Evolutionary conservation across 495 filamentous ascomycete species (phyloP), one percentile per base, ranked within the genome.

Genomic region (Tuber brumale): DNA sequence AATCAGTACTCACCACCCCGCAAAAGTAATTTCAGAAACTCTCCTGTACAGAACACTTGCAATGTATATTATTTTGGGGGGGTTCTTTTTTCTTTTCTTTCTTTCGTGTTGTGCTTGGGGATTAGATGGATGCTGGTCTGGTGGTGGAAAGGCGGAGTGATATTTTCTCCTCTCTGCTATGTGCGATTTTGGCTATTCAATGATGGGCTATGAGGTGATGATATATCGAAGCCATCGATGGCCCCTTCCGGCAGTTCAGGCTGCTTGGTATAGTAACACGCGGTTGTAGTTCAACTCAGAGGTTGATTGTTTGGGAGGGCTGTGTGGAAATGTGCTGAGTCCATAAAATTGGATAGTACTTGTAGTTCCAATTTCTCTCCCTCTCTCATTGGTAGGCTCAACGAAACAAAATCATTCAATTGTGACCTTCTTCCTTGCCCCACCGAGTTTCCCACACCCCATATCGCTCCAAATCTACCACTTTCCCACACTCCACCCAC

Each of bases 1-100:
- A 79, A 51, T 78, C 77, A 9, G 70, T 75, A 42, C 76, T 76
- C 3, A n/a, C 76, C 14, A 70, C 73, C 3, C 70, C 72, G n/a
- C 76, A 79, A 72, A 80, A 73, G 70, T 61, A 43, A 43, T 69
- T 61, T 44, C 39, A 71, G 41, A 75, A 70, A 66, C 35, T 71
- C 51, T 48, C 70, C 16, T 19, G 43, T 14, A 42, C 69, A 70
- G 48, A 69, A 37, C 72, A 72, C 35, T 48, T 77, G 72, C 70
- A 61, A 69, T 71, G 43, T 79, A 77, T 79, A 75, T 70, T n/a
- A 75, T 70, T 21, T 72, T 75, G 69, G 44, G 57, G 35, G 18
- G 23, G 69, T 78, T 78, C 19, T 71, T 37, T 74, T 71, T 46
- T 19, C 14, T 45, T 76, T 74, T 77, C 51, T 66, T 44, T 72